These are phyloP conservation scores for Pichia manshurica DNA, from an alignment of 805 yeast genomes.

Conservation along the genomic window DNA sequence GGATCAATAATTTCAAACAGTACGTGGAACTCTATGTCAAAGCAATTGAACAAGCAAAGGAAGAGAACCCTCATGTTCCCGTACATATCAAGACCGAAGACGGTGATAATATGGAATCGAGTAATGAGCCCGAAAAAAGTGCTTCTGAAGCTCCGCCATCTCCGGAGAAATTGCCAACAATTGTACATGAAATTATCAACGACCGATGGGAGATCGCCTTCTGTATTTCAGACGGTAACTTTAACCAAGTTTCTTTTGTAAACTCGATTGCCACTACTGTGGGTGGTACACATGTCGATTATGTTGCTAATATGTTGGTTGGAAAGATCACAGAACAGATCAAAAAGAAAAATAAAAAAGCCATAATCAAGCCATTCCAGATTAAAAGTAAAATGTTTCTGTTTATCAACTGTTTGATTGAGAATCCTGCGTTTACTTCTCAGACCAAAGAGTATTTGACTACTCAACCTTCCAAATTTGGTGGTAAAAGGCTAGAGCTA, in stretches of 20 bases:
- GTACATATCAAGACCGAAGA: slow-evolving; percentile 8
- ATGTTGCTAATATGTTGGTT: slow-evolving; percentile 78
- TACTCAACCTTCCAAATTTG: slow-evolving; percentile 82
- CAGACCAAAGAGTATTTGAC: slow-evolving; percentile 96
- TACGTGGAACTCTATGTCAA: slow-evolving; percentile 87
- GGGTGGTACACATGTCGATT: slow-evolving; percentile 94
- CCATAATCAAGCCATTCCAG: slow-evolving; percentile 81
- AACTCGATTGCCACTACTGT: slow-evolving; percentile 96
- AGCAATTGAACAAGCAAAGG: slow-evolving; percentile 55
- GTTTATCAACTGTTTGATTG: slow-evolving; percentile 86
- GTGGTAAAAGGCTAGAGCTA: slow-evolving; percentile 70
- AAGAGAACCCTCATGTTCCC: slow-evolving; percentile 22
- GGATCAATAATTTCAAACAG: slow-evolving; percentile 69
- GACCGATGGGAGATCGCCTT: slow-evolving; percentile 97
- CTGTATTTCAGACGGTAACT: slow-evolving; percentile 83
- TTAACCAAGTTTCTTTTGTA: slow-evolving; percentile 93
- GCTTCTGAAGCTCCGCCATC: slow-evolving; percentile 10
- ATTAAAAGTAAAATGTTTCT: slow-evolving; percentile 85
- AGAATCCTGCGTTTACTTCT: slow-evolving; percentile 95
- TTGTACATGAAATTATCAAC: slow-evolving; percentile 74
- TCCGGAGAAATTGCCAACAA: slow-evolving; percentile 41
- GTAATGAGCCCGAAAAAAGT: not conserved
- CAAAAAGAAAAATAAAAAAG: slow-evolving; percentile 57
- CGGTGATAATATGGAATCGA: slow-evolving; percentile 12
- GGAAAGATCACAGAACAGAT: slow-evolving; percentile 67